Conservation (phyloP, 495 filamentous ascomycete genomes). For the Acidomyces sp. region DNA sequence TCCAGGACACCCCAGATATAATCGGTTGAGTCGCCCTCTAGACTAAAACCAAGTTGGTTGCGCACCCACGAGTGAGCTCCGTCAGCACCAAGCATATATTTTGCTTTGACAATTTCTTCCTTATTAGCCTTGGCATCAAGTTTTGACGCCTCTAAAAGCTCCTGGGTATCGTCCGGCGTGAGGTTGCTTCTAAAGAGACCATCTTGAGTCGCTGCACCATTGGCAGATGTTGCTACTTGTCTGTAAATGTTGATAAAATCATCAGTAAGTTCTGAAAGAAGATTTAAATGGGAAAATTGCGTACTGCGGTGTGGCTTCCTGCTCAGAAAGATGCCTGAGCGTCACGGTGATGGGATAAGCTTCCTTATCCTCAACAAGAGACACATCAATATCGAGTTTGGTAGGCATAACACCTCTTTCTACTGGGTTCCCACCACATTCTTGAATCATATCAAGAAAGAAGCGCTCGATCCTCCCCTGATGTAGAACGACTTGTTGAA, state of each 20-base stretch:
- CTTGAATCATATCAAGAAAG: conserved; percentile 25
- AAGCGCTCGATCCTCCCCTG: conserved; percentile 30
- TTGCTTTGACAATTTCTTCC: conserved; percentile 38
- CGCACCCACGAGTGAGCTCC: conserved; percentile 52
- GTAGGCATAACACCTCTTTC: conserved; percentile 24
- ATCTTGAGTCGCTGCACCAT: conserved; percentile 24
- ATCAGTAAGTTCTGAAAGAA: no score
- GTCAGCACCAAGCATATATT: conserved; percentile 57
- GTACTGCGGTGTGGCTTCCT: conserved; percentile 30
- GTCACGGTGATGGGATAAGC: conserved; percentile 38
- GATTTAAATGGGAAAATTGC: no score
- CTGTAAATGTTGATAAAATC: no score
- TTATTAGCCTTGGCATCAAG: conserved; percentile 21
- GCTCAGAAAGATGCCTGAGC: conserved; percentile 21
- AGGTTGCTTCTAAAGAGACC: conserved; percentile 40
- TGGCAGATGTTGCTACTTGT: conserved; percentile 26
- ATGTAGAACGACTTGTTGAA: conserved; percentile 26
- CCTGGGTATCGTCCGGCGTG: conserved; percentile 40
- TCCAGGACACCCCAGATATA: conserved; percentile 53
- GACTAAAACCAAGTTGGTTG: conserved; percentile 41
- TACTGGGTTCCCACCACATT: conserved; percentile 6
- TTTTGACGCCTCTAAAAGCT: conserved; percentile 33
- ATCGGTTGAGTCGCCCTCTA: conserved; percentile 51
- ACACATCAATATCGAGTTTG: conserved; percentile 28
- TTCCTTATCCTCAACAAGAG: conserved; percentile 30